These are phyloP conservation scores for Chlorella vulgaris DNA, from an alignment of 139 green algal genomes.

Conservation along the genomic window DNA sequence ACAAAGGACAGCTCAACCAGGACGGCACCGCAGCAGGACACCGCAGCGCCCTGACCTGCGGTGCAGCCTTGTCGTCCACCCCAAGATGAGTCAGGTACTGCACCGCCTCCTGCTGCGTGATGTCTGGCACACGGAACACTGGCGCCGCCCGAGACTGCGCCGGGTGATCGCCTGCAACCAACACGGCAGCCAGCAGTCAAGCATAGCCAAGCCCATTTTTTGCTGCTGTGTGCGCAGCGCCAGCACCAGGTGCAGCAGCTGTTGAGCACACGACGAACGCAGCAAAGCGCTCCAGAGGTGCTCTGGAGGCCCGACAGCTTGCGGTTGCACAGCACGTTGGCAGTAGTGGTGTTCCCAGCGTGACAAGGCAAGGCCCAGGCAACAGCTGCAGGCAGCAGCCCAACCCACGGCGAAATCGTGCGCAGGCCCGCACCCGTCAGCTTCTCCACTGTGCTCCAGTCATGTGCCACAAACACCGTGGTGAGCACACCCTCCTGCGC, in stretches of 20 bases:
- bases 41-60: neutral
- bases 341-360: too few relatives aligned
- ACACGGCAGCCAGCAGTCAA: too few relatives aligned
- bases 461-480: conserved; percentile 16
- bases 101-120: conserved; percentile 19
- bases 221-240: too few relatives aligned
- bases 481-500: conserved; percentile 23
- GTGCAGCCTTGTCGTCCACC: neutral
- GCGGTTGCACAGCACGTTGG: too few relatives aligned
- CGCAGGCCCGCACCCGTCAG: conserved; percentile 20
- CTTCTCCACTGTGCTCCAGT: conserved; percentile 15
- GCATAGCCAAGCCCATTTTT: neutral
- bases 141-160: conserved; percentile 2
- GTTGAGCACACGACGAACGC: too few relatives aligned
- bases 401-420: neutral
- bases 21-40: neutral
- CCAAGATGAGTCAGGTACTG: conserved; percentile 23
- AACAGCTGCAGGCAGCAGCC: too few relatives aligned
- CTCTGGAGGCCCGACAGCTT: too few relatives aligned
- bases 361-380: too few relatives aligned
- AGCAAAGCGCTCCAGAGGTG: too few relatives aligned
- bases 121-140: conserved; percentile 22
- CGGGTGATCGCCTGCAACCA: conserved; percentile 21
- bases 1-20: neutral
- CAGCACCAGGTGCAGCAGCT: too few relatives aligned